These are phyloP conservation scores for Insectozyma bohioensis DNA, from an alignment of 1,139 yeast genomes.

Conservation along the genomic window DNA sequence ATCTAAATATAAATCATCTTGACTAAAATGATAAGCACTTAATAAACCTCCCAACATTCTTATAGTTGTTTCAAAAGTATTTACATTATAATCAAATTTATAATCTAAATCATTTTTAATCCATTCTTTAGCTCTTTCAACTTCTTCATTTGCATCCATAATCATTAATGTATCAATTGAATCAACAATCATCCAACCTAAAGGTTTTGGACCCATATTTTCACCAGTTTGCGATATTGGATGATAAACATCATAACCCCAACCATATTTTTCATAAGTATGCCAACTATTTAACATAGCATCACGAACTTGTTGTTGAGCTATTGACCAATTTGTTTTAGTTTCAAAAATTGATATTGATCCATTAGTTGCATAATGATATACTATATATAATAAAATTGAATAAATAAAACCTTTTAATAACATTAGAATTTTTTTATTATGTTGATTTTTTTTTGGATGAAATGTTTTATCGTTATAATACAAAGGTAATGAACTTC, in stretches of 20 bases:
- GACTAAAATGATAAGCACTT: constrained; percentile 74
- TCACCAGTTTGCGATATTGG: constrained; percentile 61
- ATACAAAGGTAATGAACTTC: constrained; percentile 26
- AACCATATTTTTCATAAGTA: constrained; percentile 73
- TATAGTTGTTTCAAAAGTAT: constrained; percentile 89
- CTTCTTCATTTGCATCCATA: constrained; percentile 73
- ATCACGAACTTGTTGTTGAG: constrained; percentile 55
- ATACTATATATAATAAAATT: constrained; percentile 37
- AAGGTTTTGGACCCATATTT: constrained; percentile 79
- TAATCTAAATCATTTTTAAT: constrained; percentile 53
- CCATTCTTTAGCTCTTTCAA: constrained; percentile 71
- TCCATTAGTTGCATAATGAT: constrained; percentile 17
- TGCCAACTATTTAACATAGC: constrained; percentile 80
- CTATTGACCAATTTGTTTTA: constrained; percentile 33
- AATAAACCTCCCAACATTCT: constrained; percentile 91
- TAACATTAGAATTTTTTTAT: constrained; percentile 32
- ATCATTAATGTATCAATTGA: constrained; percentile 79
- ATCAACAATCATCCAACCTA: constrained; percentile 96
- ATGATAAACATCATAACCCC: constrained; percentile 58
- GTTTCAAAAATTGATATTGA: not conserved
- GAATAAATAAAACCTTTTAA: constrained; percentile 43
- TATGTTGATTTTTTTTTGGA: constrained; percentile 10
- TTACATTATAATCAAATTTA: constrained; percentile 68
- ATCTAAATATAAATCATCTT: constrained; percentile 69
- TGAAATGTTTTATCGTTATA: constrained; percentile 28